Conservation (phyloP, 2,329 filamentous ascomycete genomes). For the Fusarium dimerum region DNA sequence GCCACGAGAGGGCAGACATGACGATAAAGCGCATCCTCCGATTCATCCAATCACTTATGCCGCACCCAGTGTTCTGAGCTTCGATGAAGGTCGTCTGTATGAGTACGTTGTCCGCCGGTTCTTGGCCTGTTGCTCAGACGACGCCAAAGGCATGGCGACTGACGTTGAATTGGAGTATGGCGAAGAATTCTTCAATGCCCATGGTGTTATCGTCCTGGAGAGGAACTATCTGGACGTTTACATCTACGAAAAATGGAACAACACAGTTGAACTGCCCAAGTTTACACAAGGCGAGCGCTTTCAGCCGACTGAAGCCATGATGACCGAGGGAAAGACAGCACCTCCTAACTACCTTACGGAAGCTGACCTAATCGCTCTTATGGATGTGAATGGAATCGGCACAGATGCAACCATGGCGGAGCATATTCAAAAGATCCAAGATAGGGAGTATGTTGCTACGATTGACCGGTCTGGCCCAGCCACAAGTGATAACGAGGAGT, state of each 20-base stretch:
- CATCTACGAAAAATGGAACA: slow-evolving; percentile 94
- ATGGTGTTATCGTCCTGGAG: slow-evolving; percentile 81
- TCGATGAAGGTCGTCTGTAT: slow-evolving; percentile 77
- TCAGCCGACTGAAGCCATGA: slow-evolving; percentile 83
- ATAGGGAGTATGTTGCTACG: slow-evolving; percentile 80
- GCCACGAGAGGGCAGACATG: slow-evolving; percentile 80
- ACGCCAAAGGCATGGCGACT: slow-evolving; percentile 83
- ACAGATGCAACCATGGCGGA: slow-evolving; percentile 99
- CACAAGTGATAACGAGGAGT: slow-evolving; percentile 40
- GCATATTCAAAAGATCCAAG: slow-evolving; percentile 94
- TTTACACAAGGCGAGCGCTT: slow-evolving; percentile 82
- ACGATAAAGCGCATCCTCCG: slow-evolving; percentile 95
- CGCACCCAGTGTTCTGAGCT: slow-evolving; percentile 60
- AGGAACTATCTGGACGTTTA: slow-evolving; percentile 96
- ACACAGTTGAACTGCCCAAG: slow-evolving; percentile 76
- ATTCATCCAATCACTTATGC: slow-evolving; percentile 95
- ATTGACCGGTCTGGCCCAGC: slow-evolving; percentile 44
- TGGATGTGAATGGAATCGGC: slow-evolving; percentile 98
- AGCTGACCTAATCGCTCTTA: slow-evolving; percentile 90
- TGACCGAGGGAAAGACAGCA: slow-evolving; percentile 87
- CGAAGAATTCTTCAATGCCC: slow-evolving; percentile 77
- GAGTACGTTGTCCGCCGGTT: slow-evolving; percentile 93
- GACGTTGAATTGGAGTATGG: slow-evolving; percentile 86
- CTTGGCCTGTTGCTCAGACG: slow-evolving; percentile 92
- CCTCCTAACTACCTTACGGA: slow-evolving; percentile 88